phyloP scores from a whole-genome alignment of 768 basidiomycete genomes.

The Cyclocybe cylindracea region DNA sequence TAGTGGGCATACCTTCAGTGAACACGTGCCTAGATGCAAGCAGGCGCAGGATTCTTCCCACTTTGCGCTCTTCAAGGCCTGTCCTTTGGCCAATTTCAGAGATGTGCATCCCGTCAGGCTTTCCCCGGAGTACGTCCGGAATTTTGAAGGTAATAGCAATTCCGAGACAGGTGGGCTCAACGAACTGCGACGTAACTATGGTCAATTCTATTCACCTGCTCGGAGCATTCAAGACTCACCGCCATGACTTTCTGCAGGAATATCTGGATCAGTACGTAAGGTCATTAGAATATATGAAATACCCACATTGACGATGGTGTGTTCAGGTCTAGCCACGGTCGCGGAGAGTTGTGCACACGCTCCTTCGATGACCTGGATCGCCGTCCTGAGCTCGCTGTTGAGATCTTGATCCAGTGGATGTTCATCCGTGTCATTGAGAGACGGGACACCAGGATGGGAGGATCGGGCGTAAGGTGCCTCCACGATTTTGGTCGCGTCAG shows the following conservation, averaged over 20 bases:
- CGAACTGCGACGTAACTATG: too few species aligned
- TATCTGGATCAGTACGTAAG: not conserved
- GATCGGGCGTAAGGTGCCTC: slow-evolving; percentile 20
- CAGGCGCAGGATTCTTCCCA: too few species aligned
- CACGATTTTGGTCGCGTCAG: slow-evolving; percentile 19
- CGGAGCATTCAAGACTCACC: not conserved
- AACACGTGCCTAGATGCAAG: too few species aligned
- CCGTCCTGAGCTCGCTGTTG: slow-evolving; percentile 12
- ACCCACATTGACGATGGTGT: slow-evolving; percentile 21
- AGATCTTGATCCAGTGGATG: slow-evolving; percentile 31
- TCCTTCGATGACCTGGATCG: slow-evolving; percentile 26
- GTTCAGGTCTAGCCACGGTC: slow-evolving; percentile 24
- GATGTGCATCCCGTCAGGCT: too few species aligned
- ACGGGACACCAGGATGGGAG: not conserved
- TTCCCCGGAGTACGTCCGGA: too few species aligned
- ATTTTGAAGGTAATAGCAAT: too few species aligned
- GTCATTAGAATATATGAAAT: not conserved
- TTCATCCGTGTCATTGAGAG: slow-evolving; percentile 29
- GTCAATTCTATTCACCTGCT: too few species aligned
- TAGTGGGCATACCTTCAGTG: too few species aligned
- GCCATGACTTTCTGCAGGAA: slow-evolving; percentile 4
- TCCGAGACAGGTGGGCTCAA: too few species aligned
- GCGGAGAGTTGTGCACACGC: slow-evolving; percentile 15
- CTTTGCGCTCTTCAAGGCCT: too few species aligned
- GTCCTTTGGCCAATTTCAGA: too few species aligned